Base-by-base conservation (phyloP, 2,329 filamentous ascomycete genomes). In the Penicillium sp. region DNA sequence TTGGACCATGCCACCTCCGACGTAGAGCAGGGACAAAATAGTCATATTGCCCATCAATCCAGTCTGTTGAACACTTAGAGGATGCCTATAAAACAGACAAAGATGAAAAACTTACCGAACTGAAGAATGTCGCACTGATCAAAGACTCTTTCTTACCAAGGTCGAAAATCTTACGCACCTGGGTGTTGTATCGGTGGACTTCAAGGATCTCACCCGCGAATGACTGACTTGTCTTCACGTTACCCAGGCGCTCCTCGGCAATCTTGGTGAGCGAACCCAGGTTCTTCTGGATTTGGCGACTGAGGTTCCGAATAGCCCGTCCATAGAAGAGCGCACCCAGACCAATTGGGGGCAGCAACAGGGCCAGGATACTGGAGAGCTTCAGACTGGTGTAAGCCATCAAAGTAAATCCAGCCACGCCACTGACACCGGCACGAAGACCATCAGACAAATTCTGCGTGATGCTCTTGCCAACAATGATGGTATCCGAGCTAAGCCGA, bases 371-470 rank as follows among this genome's bases (percentile, higher is more conserved):
- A 53, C 91, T 90, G 1, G 94, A 96, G 57, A 99, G 83, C 76
- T 96, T 90, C 56, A 96, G 84, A 73, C 92, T 96, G 61, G 96
- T 90, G 83, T 92, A 98, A n/a, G 91, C 86, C 95, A 99, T 99
- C 75, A 96, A 88, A 52, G 86, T 86, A 69, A 99, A 90, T 2
- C 95, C 96, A 60, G 94, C 94, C 35, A 86, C 87, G 67, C 95
- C 95, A 67, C 92, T 96, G 62, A 99, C 94, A 35, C 95, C 79
- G 15, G 95, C 90, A 61, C 95, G 86, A 54, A 99, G 83, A n/a
- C 95, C 95, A 77, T 99, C 95, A 5, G 94, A 98, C 52, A 99
- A 81, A 73, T 99, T 99, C 73, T 98, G 94, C 0, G 95, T 99
- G 65, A 99, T 96, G 70, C 92, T 96, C 79, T 99, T 99, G 73